Evolutionary conservation across 73 alveolate genomes (phyloP).

Genomic region (Paraurostyla sp.): DNA sequence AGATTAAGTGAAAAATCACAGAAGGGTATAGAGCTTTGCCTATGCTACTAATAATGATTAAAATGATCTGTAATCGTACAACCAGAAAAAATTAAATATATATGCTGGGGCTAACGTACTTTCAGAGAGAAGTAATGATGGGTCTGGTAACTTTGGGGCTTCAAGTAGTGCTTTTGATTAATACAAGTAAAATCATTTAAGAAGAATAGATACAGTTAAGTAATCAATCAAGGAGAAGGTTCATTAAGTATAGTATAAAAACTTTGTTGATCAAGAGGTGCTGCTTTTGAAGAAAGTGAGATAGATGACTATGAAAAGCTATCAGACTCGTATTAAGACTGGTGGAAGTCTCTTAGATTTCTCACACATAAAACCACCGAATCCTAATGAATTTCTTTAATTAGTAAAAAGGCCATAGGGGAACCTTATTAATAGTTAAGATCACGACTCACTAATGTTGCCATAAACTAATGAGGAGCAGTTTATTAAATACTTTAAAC

Average conservation of each 20-base stretch:
- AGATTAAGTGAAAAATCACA: no score
- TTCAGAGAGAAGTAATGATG: no score
- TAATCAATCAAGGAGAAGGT: not conserved
- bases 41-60: no score
- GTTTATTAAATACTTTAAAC: not conserved
- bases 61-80: no score
- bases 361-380: not conserved
- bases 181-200: not conserved
- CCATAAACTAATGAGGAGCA: not conserved
- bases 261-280: not conserved
- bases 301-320: not conserved
- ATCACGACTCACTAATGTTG: no score
- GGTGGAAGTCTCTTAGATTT: constrained; percentile 21
- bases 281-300: not conserved
- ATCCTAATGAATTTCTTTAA: constrained; percentile 21
- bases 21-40: no score
- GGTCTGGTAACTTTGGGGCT: no score
- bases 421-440: no score
- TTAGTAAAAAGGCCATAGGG: no score
- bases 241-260: not conserved
- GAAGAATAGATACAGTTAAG: constrained; percentile 2
- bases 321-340: constrained; percentile 1
- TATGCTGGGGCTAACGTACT: no score
- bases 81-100: no score
- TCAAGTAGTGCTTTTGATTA: constrained; percentile 16